Conservation (phyloP, 2,329 filamentous ascomycete genomes). For the Beauveria sp. region DNA sequence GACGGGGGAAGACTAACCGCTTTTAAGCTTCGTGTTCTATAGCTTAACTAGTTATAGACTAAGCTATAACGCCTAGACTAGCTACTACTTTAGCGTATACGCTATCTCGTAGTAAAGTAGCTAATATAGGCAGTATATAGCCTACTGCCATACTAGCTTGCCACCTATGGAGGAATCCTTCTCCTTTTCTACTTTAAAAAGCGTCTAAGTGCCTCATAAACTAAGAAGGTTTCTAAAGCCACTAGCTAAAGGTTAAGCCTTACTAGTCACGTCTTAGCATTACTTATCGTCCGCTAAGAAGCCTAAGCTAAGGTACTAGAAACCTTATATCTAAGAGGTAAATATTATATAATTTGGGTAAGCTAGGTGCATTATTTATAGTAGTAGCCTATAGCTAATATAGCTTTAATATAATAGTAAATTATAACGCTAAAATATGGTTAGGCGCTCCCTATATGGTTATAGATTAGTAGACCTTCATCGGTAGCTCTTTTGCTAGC, state of each 20-base stretch:
- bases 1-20: no score
- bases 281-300: neutral
- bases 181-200: neutral
- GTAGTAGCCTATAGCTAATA: neutral
- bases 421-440: neutral
- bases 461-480: neutral
- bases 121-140: no score
- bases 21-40: no score
- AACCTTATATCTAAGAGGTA: neutral
- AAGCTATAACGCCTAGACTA: no score
- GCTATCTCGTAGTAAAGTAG: no score
- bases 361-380: neutral
- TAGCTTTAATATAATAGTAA: neutral
- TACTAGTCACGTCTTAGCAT: neutral
- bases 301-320: neutral
- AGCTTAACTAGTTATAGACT: no score
- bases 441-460: neutral
- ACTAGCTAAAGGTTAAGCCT: neutral
- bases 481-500: neutral
- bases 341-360: neutral
- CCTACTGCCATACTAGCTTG: no score
- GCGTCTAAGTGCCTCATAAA: neutral
- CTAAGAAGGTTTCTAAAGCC: neutral
- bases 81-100: no score
- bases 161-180: no score